Conservation (phyloP, 352 stramenopile genomes). For the Globisporangium uncinulatum region DNA sequence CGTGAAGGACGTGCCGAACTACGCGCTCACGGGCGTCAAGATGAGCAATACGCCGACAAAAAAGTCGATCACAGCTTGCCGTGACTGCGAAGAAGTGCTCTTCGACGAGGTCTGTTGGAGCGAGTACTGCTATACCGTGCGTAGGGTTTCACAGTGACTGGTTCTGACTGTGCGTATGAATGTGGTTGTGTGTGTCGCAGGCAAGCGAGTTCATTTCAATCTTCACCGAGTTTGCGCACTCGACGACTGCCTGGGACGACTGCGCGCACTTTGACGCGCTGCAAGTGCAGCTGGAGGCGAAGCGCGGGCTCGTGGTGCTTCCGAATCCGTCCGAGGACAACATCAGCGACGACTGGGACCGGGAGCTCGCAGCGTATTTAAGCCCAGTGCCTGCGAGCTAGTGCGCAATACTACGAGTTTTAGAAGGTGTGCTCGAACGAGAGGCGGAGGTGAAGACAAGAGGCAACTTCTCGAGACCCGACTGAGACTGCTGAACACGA, state of each 20-base stretch:
- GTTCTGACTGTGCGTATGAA: neutral
- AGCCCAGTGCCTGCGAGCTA: slow-evolving; percentile 1
- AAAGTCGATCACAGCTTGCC: slow-evolving; percentile 75
- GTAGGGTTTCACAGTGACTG: neutral
- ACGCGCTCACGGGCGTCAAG: slow-evolving; percentile 66
- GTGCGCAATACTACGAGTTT: neutral
- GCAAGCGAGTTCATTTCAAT: slow-evolving; percentile 60
- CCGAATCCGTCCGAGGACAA: neutral
- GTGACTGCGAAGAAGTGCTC: slow-evolving; percentile 73
- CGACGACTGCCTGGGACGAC: slow-evolving; percentile 75
- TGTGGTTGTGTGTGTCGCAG: slow-evolving; percentile 17
- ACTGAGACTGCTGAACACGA: too few relatives aligned
- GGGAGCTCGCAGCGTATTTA: slow-evolving; percentile 5
- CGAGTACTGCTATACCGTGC: too few relatives aligned
- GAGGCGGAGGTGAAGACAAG: neutral
- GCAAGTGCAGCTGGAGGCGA: slow-evolving; percentile 46
- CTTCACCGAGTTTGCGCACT: slow-evolving; percentile 45
- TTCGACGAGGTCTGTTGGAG: slow-evolving; percentile 52
- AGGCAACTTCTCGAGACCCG: neutral
- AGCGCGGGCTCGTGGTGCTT: slow-evolving; percentile 27
- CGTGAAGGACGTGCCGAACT: slow-evolving; percentile 82
- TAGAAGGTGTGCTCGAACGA: neutral
- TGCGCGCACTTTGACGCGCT: slow-evolving; percentile 56
- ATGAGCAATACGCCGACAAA: slow-evolving; percentile 76
- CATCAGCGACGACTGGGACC: neutral